Conservation (phyloP, 1,284 basidiomycete species). For the Ustilago sp. region DNA sequence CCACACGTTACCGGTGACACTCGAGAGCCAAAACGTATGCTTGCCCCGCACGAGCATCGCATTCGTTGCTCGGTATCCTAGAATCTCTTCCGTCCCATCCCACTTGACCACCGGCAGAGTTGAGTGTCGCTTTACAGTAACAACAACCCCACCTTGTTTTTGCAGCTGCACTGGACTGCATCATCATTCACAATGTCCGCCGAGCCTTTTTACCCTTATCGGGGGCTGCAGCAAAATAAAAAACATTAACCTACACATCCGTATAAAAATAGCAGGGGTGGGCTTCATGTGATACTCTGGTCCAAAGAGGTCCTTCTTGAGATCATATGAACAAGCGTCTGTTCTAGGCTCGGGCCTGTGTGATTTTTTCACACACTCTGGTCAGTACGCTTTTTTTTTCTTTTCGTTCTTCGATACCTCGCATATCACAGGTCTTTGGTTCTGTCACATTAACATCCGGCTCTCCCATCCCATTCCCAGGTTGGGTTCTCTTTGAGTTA, state of each 20-base stretch:
- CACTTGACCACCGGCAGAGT: neutral
- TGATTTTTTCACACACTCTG: neutral
- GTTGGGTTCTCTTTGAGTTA: neutral
- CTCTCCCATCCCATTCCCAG: too few relatives aligned
- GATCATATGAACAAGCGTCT: slow-evolving; percentile 14
- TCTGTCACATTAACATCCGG: slow-evolving; percentile 7
- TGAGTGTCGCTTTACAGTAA: neutral
- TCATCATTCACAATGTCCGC: neutral
- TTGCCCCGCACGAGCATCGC: neutral
- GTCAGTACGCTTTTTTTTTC: neutral
- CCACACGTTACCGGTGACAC: neutral
- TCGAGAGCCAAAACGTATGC: neutral
- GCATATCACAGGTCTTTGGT: slow-evolving; percentile 2
- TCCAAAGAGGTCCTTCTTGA: neutral
- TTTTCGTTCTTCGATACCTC: slow-evolving; percentile 2
- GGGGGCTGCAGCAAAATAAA: neutral
- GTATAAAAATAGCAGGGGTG: neutral
- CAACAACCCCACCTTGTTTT: neutral
- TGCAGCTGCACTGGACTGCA: neutral
- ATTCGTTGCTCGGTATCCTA: neutral
- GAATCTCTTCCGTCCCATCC: neutral
- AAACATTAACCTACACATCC: slow-evolving; percentile 2
- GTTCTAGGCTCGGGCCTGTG: neutral
- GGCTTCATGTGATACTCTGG: slow-evolving; percentile 7
- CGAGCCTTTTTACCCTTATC: neutral